phyloP scores from a whole-genome alignment of 2,329 filamentous ascomycete species.

The Colletotrichum navitas region DNA sequence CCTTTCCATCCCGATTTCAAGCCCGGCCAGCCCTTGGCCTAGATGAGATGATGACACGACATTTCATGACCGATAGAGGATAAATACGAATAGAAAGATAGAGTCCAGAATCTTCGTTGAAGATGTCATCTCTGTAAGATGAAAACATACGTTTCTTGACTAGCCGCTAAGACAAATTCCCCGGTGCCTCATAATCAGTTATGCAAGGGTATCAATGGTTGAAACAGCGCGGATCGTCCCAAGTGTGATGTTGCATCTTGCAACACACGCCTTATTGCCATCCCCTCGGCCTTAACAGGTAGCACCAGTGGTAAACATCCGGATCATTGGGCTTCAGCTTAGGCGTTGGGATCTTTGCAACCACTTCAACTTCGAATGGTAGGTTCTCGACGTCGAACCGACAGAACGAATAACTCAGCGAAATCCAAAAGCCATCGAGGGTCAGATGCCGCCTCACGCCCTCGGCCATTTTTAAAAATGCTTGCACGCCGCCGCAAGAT shows the following conservation, averaged over 20 bases:
- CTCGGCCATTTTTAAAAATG: conserved; percentile 54
- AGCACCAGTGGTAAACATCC: conserved; percentile 61
- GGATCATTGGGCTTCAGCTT: conserved; percentile 59
- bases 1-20: conserved; percentile 43
- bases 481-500: conserved; percentile 57
- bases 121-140: neutral
- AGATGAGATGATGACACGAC: neutral
- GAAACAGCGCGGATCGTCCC: neutral
- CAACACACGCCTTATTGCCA: neutral
- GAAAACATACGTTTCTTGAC: neutral
- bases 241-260: neutral
- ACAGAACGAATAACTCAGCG: conserved; percentile 59
- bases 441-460: conserved; percentile 53
- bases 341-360: conserved; percentile 57
- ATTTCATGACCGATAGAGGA: neutral
- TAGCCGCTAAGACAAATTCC: neutral
- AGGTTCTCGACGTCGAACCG: conserved; percentile 55
- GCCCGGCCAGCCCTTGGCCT: conserved; percentile 23
- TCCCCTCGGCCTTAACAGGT: conserved; percentile 53
- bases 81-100: neutral
- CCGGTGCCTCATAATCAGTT: neutral
- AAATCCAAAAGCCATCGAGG: conserved; percentile 59
- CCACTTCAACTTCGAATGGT: conserved; percentile 57
- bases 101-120: neutral
- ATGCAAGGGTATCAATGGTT: neutral